phyloP scores from a whole-genome alignment of 1,139 yeast species.

The Pneumocystis murina region DNA sequence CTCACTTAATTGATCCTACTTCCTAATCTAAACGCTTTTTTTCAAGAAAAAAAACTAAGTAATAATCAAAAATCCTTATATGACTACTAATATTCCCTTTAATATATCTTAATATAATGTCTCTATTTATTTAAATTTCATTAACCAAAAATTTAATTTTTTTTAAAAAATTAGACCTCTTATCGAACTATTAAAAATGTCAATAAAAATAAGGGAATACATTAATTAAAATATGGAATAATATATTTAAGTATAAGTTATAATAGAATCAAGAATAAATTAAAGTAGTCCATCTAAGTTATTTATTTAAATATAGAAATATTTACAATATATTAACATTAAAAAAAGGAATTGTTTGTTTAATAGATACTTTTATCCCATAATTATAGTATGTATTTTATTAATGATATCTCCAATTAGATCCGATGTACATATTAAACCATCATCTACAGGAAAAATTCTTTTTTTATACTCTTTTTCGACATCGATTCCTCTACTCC shows the following conservation, averaged over 20 bases:
- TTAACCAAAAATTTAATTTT: too few species aligned
- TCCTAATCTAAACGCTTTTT: background rate
- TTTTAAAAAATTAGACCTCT: too few species aligned
- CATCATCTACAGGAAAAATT: background rate
- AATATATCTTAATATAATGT: too few species aligned
- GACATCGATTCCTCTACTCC: background rate
- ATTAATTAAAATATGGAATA: too few species aligned
- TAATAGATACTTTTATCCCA: background rate
- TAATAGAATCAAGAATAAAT: too few species aligned
- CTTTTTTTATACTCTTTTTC: background rate
- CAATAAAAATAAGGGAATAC: too few species aligned
- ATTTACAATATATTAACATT: background rate
- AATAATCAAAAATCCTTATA: background rate
- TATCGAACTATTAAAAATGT: too few species aligned
- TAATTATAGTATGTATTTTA: background rate
- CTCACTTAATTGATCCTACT: background rate
- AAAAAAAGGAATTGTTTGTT: background rate
- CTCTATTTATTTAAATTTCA: too few species aligned
- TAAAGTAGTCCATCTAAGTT: too few species aligned
- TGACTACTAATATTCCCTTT: too few species aligned
- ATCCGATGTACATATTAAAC: background rate
- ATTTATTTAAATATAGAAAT: background rate
- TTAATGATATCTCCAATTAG: background rate
- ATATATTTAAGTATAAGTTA: too few species aligned
- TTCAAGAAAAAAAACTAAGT: background rate